Base-by-base conservation (phyloP, 2,329 filamentous ascomycete genomes). In the Myriosclerotinia scirpicola region DNA sequence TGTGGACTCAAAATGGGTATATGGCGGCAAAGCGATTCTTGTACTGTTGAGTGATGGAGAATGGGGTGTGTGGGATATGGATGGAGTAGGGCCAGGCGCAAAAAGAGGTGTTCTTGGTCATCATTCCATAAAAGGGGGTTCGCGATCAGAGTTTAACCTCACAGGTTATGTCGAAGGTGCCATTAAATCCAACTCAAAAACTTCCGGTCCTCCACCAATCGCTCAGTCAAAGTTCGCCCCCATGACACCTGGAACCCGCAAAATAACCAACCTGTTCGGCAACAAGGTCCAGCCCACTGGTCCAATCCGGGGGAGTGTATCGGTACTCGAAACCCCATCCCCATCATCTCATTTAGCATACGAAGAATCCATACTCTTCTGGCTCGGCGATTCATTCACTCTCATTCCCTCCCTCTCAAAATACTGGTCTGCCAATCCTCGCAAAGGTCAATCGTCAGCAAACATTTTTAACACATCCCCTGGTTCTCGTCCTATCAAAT, bases 11-110 rank as follows among this genome's bases (percentile, higher is more conserved):
- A 81, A 83, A 6, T 89, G 87, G 87, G 82, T 89, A 58, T 79
- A 82, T 2, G 82, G 84, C 67, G 87, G 87, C 12, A 81, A 83
- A 56, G 86, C 87, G 6, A 78, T 89, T 38, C 77, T 89, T 52
- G 80, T 81, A 0, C 78, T 89, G 2, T 78, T 89, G 4, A 83
- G 84, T 0, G 87, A 89, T 71, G 87, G 87, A 8, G 86, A 87
- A 74, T 89, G 87, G 87, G 87, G 85, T 17, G 84, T 89, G 44
- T 89, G 87, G 87, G 87, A 89, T 71, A 81, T 89, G 54, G 85
- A 88, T 69, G 84, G 85, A 9, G 80, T 80, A 40, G 83, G 83
- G 50, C 83, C 85, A 75, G 81, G 46, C 75, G 80, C 58, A 75
- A 80, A 67, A 75, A 84, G 42, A 80, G 80, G 66, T 77, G 81